Conservation (phyloP, 768 basidiomycete genomes). For the Peribolospora kevripleyi region DNA sequence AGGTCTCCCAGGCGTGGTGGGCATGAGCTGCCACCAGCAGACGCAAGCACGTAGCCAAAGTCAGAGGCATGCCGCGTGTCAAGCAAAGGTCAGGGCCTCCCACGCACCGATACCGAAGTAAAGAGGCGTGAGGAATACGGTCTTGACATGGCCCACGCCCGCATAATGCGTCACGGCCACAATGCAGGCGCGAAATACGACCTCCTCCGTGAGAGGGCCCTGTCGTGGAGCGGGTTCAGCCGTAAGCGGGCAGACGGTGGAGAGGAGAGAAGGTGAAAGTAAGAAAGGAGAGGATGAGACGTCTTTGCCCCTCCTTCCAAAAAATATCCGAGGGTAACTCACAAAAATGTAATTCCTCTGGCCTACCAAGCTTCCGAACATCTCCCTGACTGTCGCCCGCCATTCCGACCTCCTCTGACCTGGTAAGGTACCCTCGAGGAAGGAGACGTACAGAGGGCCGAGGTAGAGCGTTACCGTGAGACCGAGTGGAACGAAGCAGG, state of each 20-base stretch:
- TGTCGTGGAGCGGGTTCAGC: conserved; percentile 15
- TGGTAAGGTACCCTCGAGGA: conserved; percentile 16
- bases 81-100: neutral
- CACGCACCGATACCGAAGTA: conserved; percentile 64
- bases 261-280: neutral
- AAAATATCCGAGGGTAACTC: conserved; percentile 8
- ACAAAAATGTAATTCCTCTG: conserved; percentile 42
- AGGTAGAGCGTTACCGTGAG: conserved; percentile 19
- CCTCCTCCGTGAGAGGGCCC: conserved; percentile 79
- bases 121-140: conserved; percentile 61
- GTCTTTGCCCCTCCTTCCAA: too few relatives aligned
- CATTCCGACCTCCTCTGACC: conserved; percentile 6
- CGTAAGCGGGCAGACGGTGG: neutral
- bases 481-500: conserved; percentile 12
- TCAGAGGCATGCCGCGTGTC: neutral
- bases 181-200: conserved; percentile 71
- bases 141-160: conserved; percentile 28
- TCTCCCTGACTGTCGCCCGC: neutral
- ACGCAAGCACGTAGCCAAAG: neutral
- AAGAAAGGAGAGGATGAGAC: conserved; percentile 1
- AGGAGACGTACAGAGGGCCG: conserved; percentile 18
- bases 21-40: conserved; percentile 40
- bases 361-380: conserved; percentile 20
- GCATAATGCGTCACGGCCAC: conserved; percentile 47
- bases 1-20: conserved; percentile 79